Percentiles rank a stretch among this genome's conserved stretches.
Conservation (phyloP, 305 asterid species). For the Andrographis paniculata region DNA sequence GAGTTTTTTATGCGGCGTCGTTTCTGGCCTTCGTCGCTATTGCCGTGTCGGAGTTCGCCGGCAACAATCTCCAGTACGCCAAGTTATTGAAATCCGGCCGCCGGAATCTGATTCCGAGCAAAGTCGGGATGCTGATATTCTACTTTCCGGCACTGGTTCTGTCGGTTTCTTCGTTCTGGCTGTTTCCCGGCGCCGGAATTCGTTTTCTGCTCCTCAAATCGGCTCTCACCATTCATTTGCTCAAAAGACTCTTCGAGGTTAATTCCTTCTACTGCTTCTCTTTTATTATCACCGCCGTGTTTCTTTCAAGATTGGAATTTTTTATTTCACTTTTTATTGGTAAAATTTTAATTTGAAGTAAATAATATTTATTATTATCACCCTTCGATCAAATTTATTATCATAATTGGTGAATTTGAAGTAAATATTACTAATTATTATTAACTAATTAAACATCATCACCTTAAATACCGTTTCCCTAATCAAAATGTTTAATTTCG, state of each 20-base stretch:
- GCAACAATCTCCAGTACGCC: conserved; percentile 50
- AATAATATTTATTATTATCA: too few relatives aligned
- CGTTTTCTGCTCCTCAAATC: conserved; percentile 45
- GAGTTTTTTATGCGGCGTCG: conserved; percentile 16
- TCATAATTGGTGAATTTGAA: too few relatives aligned
- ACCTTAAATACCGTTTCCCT: too few relatives aligned
- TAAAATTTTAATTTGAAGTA: too few relatives aligned
- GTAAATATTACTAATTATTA: too few relatives aligned
- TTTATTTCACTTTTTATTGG: too few relatives aligned
- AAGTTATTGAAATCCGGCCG: conserved; percentile 39
- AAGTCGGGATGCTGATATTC: conserved; percentile 37
- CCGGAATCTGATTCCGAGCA: conserved; percentile 23
- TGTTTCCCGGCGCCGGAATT: conserved; percentile 34
- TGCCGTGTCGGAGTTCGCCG: conserved; percentile 1
- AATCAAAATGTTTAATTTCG: too few relatives aligned
- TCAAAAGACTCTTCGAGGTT: conserved; percentile 61
- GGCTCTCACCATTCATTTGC: conserved; percentile 45
- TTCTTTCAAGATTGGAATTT: too few relatives aligned
- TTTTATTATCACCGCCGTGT: too few relatives aligned
- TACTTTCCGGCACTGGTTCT: conserved; percentile 43
- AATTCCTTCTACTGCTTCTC: too few relatives aligned
- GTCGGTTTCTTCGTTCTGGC: conserved; percentile 30
- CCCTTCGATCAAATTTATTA: too few relatives aligned
- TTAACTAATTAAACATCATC: too few relatives aligned
- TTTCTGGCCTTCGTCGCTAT: conserved; percentile 32